Conservation (phyloP, 805 yeast genomes). For the Candida pini region DNA sequence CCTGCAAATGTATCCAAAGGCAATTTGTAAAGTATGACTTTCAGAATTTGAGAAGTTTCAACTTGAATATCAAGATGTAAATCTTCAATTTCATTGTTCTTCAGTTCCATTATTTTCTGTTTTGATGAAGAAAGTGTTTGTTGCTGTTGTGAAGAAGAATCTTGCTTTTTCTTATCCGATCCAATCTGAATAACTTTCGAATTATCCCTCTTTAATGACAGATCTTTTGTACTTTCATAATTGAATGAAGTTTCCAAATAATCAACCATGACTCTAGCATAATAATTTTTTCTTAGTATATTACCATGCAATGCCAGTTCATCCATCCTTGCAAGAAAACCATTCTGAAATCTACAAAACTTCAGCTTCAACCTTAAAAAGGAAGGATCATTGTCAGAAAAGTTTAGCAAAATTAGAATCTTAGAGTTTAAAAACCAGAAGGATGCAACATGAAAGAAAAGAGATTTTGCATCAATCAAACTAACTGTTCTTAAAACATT, state of each 20-base stretch:
- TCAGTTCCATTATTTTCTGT: constrained; percentile 11
- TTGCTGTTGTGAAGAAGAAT: background rate
- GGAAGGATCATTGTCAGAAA: constrained; percentile 13
- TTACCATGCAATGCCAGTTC: constrained; percentile 27
- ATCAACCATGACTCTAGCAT: constrained; percentile 28
- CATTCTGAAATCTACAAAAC: constrained; percentile 26
- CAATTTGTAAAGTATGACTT: constrained; percentile 48
- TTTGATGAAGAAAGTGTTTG: constrained; percentile 1
- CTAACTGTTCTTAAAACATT: constrained; percentile 24
- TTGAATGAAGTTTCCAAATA: constrained; percentile 31
- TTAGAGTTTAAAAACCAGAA: constrained; percentile 23
- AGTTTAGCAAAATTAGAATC: constrained; percentile 19
- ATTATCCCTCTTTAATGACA: constrained; percentile 29
- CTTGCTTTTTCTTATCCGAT: background rate
- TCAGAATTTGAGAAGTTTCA: constrained; percentile 56
- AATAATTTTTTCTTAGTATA: constrained; percentile 24
- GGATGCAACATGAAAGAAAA: constrained; percentile 23
- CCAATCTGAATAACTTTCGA: constrained; percentile 12
- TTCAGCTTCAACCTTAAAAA: constrained; percentile 26
- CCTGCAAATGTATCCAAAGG: constrained; percentile 62
- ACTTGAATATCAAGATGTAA: constrained; percentile 25
- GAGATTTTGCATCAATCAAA: constrained; percentile 20
- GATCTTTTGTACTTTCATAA: constrained; percentile 15
- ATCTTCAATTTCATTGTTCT: constrained; percentile 22
- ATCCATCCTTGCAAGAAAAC: constrained; percentile 21